Conservation (phyloP, 768 basidiomycete species). For the Termitomyces sp. region DNA sequence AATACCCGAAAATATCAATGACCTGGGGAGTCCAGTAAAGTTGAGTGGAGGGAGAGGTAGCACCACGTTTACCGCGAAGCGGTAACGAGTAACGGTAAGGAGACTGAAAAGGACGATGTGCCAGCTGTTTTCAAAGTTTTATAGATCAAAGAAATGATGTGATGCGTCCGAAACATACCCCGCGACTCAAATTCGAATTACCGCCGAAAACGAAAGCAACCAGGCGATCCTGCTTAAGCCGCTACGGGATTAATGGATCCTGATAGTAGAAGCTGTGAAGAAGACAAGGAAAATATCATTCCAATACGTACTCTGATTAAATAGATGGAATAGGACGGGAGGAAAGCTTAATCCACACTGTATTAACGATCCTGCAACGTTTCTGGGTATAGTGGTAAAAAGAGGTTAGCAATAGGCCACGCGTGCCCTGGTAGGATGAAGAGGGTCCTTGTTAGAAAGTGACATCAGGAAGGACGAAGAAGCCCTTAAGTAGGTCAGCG, state of each 20-base stretch:
- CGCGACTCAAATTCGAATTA: neutral
- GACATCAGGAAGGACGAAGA: conserved; percentile 24
- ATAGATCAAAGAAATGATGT: neutral
- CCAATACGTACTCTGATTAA: conserved; percentile 6
- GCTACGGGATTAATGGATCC: conserved; percentile 3
- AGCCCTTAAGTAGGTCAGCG: conserved; percentile 28
- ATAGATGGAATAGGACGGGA: neutral
- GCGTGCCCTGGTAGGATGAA: conserved; percentile 13
- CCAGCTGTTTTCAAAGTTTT: neutral
- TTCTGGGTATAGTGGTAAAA: conserved; percentile 19
- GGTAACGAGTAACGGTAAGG: neutral
- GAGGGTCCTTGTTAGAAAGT: conserved; percentile 29
- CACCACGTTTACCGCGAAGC: neutral
- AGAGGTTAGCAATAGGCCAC: conserved; percentile 11
- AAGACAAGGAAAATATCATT: neutral
- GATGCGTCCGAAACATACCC: conserved; percentile 2
- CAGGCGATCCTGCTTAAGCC: conserved; percentile 2
- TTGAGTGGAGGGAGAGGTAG: neutral
- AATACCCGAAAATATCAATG: neutral
- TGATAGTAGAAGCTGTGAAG: neutral
- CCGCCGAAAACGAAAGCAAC: neutral
- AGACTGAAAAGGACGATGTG: neutral
- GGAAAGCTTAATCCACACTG: conserved; percentile 9
- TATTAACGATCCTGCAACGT: conserved; percentile 12
- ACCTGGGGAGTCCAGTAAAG: neutral